Conservation (phyloP, 495 filamentous ascomycete genomes). For the Neurospora sp. region DNA sequence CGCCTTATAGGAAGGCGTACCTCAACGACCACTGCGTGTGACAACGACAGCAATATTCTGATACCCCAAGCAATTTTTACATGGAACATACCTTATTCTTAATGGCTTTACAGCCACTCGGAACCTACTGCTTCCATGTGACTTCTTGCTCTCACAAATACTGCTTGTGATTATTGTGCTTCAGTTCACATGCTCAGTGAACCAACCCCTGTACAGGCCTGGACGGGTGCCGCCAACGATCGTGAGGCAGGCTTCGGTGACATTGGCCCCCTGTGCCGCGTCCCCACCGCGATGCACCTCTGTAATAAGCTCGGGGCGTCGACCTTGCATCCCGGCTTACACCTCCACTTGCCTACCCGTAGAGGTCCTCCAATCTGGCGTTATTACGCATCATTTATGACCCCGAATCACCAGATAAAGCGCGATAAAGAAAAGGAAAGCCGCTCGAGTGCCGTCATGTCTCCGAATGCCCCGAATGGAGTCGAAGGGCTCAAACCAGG, state of each 20-base stretch:
- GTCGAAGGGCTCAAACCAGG: conserved; percentile 17
- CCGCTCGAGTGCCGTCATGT: neutral
- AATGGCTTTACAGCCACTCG: neutral
- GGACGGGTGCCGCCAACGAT: neutral
- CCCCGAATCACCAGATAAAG: neutral
- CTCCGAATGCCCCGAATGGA: conserved; percentile 21
- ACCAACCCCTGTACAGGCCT: neutral
- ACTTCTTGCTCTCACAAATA: neutral
- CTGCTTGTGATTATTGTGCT: neutral
- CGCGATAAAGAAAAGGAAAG: neutral
- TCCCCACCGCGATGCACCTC: neutral
- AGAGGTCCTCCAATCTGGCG: neutral
- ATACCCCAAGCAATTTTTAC: neutral
- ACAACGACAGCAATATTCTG: neutral
- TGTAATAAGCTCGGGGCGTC: neutral
- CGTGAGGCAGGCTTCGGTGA: neutral
- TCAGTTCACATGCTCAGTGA: neutral
- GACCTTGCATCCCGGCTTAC: neutral
- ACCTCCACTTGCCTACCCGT: neutral
- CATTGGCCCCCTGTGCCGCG: neutral
- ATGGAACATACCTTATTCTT: neutral
- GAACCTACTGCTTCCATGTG: neutral
- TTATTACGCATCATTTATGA: neutral
- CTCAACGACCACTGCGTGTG: neutral
- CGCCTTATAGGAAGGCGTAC: neutral